Base-by-base conservation (phyloP, 306 rosid genomes). In the Begonia loranthoides region DNA sequence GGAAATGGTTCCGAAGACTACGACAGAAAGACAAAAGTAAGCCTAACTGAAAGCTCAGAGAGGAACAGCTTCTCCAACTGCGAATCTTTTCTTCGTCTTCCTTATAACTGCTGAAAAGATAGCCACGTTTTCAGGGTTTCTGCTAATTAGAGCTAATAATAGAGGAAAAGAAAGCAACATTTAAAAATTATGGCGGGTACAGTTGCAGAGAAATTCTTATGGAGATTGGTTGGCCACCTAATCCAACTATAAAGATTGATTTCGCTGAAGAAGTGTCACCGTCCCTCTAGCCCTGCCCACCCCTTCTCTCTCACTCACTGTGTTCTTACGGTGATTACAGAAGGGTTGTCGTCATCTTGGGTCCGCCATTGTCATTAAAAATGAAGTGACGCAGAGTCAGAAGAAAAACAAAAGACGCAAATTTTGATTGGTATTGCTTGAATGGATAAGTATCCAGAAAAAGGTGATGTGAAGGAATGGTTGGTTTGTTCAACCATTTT, bases 1-100 rank as follows among this genome's bases (percentile, higher is more conserved):
- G 41, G 47, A 57, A 47, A 24, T 39, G 59, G 96, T 84, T 79
- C 69, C 51, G 71, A 68, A 66, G 76, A 70, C 15, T 48, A 55
- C 70, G 69, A 76, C 90, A 73, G 63, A 70, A 75, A 64, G 97
- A 83, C 85, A 80, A 68, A 61, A 71, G 71, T 88, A 33, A 84
- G 83, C 77, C 63, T 82, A 66, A 79, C 12, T 15, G 69, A 74
- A 58, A 66, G 77, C 74, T 66, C 64, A 67, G 72, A 82, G 69
- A 78, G 64, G 58, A 86, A 83, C 94, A 69, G 85, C 70, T 80
- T 62, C 47, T 67, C 70, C 81, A 60, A 58, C 66, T 57, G 80
- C 61, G 64, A 62, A 66, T 41, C 21, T 62, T 58, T 63, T 14
- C n/a, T 36, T 50, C 12, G 58, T 51, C 71, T 34, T 16, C 47